Conservation (phyloP, 169 alveolate genomes). For the Eimeria sp. region DNA sequence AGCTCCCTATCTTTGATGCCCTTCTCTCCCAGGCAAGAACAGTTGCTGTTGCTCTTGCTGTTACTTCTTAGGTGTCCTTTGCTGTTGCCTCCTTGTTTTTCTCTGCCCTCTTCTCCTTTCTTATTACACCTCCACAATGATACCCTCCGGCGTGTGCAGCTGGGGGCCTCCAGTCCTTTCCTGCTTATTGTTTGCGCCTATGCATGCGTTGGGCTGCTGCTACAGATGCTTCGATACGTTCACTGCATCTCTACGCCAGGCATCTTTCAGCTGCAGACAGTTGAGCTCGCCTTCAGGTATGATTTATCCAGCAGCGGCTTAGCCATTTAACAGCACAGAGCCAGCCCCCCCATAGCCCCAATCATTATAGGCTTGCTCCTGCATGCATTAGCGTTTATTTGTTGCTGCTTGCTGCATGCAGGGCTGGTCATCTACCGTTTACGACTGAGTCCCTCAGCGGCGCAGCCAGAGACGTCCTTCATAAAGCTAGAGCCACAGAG, state of each 20-base stretch:
- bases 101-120: neutral
- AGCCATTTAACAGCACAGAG: neutral
- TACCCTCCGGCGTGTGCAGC: neutral
- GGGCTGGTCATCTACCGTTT: slow-evolving; percentile 47
- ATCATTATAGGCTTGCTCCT: neutral
- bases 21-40: slow-evolving; percentile 65
- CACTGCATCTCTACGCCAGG: slow-evolving; percentile 36
- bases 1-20: slow-evolving; percentile 42
- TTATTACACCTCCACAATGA: neutral
- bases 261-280: slow-evolving; percentile 59
- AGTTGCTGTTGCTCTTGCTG: neutral
- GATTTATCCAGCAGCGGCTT: neutral
- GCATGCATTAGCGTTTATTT: neutral
- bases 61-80: neutral
- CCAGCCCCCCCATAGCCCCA: neutral
- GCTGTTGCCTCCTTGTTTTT: neutral
- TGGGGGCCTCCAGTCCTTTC: neutral
- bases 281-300: slow-evolving; percentile 40
- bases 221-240: slow-evolving; percentile 50
- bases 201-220: slow-evolving; percentile 18
- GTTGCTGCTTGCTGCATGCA: neutral
- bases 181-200: neutral
- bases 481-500: neutral
- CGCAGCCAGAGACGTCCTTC: slow-evolving; percentile 30
- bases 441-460: slow-evolving; percentile 18